Conservation (phyloP, 2,329 filamentous ascomycete species). For the Sclerotinia subarctica region DNA sequence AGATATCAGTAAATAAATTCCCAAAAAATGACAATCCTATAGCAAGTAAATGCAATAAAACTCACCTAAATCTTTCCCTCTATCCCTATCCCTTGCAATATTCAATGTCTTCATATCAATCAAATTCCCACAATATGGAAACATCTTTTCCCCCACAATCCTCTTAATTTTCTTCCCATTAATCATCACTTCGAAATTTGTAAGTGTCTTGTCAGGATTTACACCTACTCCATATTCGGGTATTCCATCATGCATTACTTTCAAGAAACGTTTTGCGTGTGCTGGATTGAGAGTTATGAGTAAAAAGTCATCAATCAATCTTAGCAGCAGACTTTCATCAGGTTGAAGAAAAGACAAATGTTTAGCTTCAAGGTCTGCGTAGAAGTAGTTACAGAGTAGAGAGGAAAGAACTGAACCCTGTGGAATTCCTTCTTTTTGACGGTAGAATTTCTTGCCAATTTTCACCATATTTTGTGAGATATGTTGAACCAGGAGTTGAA, state of each 20-base stretch:
- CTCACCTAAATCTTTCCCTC: slow-evolving; percentile 51
- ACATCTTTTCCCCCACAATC: slow-evolving; percentile 47
- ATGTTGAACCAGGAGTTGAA: slow-evolving; percentile 73
- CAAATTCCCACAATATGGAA: slow-evolving; percentile 83
- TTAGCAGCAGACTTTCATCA: slow-evolving; percentile 64
- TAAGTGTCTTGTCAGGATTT: slow-evolving; percentile 73
- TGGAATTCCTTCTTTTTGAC: slow-evolving; percentile 85
- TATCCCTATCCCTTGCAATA: slow-evolving; percentile 65
- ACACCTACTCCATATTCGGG: slow-evolving; percentile 77
- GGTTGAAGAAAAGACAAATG: slow-evolving; percentile 63
- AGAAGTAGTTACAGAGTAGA: slow-evolving; percentile 91
- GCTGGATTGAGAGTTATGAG: slow-evolving; percentile 69
- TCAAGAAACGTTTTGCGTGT: slow-evolving; percentile 70
- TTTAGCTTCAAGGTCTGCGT: slow-evolving; percentile 76
- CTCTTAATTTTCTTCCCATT: slow-evolving; percentile 51
- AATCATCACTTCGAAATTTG: slow-evolving; percentile 72
- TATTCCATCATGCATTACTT: slow-evolving; percentile 75
- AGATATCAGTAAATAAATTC: neutral
- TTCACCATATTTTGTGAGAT: slow-evolving; percentile 82
- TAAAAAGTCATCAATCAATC: slow-evolving; percentile 90
- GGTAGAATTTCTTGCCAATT: slow-evolving; percentile 83
- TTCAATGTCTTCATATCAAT: slow-evolving; percentile 75
- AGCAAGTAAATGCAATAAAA: slow-evolving; percentile 9
- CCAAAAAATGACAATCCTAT: neutral
- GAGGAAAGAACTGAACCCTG: slow-evolving; percentile 89